Conservation (phyloP, 768 basidiomycete genomes). For the Podaxis sp. region DNA sequence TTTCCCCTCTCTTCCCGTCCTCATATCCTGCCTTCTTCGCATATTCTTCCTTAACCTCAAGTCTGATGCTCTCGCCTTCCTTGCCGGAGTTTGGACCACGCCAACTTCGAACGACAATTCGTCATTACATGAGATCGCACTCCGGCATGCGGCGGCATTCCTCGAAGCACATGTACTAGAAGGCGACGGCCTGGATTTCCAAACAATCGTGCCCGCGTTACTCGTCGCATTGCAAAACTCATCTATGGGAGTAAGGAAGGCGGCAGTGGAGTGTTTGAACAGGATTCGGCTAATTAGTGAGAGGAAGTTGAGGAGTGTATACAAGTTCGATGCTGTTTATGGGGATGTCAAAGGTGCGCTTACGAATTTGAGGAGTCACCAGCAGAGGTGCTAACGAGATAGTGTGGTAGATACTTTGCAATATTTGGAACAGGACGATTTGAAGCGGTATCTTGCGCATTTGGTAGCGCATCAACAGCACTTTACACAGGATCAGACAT, state of each 20-base stretch:
- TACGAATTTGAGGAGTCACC: background rate
- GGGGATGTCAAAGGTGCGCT: constrained; percentile 57
- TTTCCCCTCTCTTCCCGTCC: constrained; percentile 42
- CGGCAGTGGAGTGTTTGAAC: constrained; percentile 56
- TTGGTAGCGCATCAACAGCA: constrained; percentile 55
- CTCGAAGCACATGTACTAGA: constrained; percentile 66
- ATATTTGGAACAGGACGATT: constrained; percentile 67
- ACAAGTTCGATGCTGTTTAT: constrained; percentile 75
- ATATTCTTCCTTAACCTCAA: constrained; percentile 67
- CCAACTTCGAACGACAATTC: constrained; percentile 23
- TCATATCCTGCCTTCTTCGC: constrained; percentile 60
- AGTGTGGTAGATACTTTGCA: constrained; percentile 47
- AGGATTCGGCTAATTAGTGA: constrained; percentile 40
- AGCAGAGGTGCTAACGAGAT: constrained; percentile 5
- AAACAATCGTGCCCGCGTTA: constrained; percentile 71
- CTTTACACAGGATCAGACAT: constrained; percentile 56
- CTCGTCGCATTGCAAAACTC: constrained; percentile 58
- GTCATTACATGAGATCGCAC: constrained; percentile 46
- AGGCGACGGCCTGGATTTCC: constrained; percentile 68
- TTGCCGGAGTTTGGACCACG: constrained; percentile 66
- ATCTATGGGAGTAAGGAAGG: constrained; percentile 42
- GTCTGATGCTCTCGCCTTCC: constrained; percentile 75
- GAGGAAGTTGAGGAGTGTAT: constrained; percentile 54
- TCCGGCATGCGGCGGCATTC: constrained; percentile 80
- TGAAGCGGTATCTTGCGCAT: constrained; percentile 54